Percentiles rank a stretch among this genome's conserved stretches.
These are phyloP conservation scores for Tetrapisispora nanseiensis DNA, from an alignment of 805 yeast species.

Conservation along the genomic window DNA sequence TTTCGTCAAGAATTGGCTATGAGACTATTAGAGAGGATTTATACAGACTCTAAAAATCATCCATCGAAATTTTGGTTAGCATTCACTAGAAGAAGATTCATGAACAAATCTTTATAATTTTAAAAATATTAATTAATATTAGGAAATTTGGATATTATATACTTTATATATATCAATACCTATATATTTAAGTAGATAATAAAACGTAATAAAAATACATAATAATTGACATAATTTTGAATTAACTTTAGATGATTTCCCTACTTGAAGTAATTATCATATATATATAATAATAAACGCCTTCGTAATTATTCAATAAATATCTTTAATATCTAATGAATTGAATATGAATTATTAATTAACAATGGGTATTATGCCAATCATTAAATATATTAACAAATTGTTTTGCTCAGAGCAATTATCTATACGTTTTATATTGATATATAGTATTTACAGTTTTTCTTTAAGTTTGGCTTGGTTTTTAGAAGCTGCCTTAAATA, in stretches of 20 bases:
- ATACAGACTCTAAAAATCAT: constrained; percentile 42
- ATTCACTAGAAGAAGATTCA: constrained; percentile 86
- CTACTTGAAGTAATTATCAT: constrained; percentile 29
- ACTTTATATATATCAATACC: not conserved
- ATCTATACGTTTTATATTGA: no score
- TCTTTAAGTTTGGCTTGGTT: constrained; percentile 2
- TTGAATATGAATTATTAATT: not conserved
- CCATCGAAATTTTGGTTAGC: constrained; percentile 96
- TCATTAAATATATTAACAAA: no score
- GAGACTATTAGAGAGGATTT: constrained; percentile 67
- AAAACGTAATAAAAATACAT: no score
- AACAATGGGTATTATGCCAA: no score
- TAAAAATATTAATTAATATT: not conserved
- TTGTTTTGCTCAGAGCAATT: no score
- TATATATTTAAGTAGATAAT: not conserved
- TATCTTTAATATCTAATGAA: constrained; percentile 11
- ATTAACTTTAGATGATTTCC: no score
- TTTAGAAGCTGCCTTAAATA: constrained; percentile 39
- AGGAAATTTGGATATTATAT: not conserved
- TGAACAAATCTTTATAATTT: constrained; percentile 57
- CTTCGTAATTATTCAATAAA: no score
- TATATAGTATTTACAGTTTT: not conserved
- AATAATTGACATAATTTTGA: no score
- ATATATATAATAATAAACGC: constrained; percentile 97
- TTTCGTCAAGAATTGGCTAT: constrained; percentile 89